phyloP scores from a whole-genome alignment of 225 moss, liverwort and hornwort species.

The Asterella californica region DNA sequence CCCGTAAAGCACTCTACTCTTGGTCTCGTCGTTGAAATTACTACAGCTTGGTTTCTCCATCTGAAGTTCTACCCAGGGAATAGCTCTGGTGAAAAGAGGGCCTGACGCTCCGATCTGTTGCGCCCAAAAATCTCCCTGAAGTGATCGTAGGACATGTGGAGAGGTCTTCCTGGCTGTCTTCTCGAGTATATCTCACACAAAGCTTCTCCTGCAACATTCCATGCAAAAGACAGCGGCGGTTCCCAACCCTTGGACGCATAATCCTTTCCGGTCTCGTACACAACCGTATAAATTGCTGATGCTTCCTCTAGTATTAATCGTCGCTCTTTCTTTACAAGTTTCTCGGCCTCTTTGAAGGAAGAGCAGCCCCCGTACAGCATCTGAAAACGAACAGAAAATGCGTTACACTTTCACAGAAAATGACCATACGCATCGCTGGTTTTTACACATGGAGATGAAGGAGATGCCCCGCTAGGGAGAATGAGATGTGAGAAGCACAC shows the following conservation, averaged over 20 bases:
- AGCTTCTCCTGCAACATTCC: constrained; percentile 16
- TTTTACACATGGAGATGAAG: background rate
- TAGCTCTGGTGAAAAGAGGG: background rate
- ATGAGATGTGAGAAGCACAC: background rate
- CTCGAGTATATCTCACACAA: constrained; percentile 4
- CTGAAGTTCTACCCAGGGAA: background rate
- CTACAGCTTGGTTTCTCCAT: too few relatives aligned
- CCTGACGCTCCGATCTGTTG: background rate
- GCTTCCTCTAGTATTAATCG: background rate
- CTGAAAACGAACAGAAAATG: background rate
- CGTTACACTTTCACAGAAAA: too few relatives aligned
- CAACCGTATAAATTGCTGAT: constrained; percentile 1
- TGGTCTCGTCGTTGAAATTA: background rate
- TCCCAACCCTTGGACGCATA: background rate
- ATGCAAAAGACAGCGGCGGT: constrained; percentile 1
- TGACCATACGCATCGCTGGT: background rate
- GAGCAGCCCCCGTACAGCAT: background rate
- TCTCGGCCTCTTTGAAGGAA: background rate
- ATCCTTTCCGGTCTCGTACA: constrained; percentile 1
- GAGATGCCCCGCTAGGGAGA: background rate
- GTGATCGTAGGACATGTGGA: background rate
- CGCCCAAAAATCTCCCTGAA: background rate
- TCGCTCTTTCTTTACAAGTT: background rate
- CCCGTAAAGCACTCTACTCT: background rate
- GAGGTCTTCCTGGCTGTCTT: background rate